A percentile compares a stretch with the other conserved stretches of the same genome.
These are phyloP conservation scores for Pseudonitzschia multistriata DNA, from an alignment of 108 stramenopile genomes.

Conservation along the genomic window DNA sequence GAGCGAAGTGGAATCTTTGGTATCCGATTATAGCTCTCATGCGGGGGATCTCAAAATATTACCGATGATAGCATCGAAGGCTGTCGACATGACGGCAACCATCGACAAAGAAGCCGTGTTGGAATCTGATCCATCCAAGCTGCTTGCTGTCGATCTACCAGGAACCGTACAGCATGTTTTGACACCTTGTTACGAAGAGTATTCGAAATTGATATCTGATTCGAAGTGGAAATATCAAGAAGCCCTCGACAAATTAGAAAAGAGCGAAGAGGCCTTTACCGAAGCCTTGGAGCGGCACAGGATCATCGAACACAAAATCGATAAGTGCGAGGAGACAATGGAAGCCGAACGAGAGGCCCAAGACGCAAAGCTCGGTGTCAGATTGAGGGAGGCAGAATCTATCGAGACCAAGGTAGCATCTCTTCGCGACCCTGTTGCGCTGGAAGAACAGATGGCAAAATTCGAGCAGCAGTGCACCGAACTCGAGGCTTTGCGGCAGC, in stretches of 20 bases:
- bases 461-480: constrained; percentile 55
- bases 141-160: constrained; percentile 55
- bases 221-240: constrained; percentile 46
- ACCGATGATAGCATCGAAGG: constrained; percentile 50
- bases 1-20: constrained; percentile 47
- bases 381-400: constrained; percentile 56
- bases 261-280: constrained; percentile 35
- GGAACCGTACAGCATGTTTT: constrained; percentile 39
- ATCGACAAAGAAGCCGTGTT: constrained; percentile 42
- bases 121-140: constrained; percentile 29
- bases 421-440: constrained; percentile 70
- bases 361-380: constrained; percentile 57
- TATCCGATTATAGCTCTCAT: constrained; percentile 56
- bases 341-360: constrained; percentile 47
- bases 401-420: constrained; percentile 64
- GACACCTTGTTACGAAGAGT: constrained; percentile 26
- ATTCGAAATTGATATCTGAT: constrained; percentile 25
- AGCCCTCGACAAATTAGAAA: constrained; percentile 55
- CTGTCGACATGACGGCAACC: constrained; percentile 35
- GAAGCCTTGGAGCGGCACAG: constrained; percentile 51
- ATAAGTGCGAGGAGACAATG: constrained; percentile 45
- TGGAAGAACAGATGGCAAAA: constrained; percentile 66
- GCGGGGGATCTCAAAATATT: constrained; percentile 48
- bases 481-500: constrained; percentile 47
- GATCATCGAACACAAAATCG: constrained; percentile 52